phyloP scores from a whole-genome alignment of 2,329 filamentous ascomycete genomes.

The Purpureocillium takamizusanense region DNA sequence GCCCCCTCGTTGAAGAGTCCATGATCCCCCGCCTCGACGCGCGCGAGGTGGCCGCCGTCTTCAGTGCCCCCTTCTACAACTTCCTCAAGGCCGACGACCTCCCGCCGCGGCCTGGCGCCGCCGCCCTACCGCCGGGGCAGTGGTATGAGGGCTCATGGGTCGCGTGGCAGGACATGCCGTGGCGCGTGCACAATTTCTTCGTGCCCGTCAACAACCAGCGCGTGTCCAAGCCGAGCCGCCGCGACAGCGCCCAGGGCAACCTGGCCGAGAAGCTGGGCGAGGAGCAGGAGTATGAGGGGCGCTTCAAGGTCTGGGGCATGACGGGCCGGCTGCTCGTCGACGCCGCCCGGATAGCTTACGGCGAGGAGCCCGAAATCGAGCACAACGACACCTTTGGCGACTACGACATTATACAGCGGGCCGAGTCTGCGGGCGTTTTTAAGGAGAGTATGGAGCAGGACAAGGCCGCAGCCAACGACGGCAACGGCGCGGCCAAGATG shows the following conservation, averaged over 20 bases:
- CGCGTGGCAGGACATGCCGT: conserved; percentile 67
- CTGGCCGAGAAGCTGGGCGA: conserved; percentile 35
- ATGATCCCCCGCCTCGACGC: conserved; percentile 78
- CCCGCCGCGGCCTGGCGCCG: conserved; percentile 24
- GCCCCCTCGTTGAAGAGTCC: conserved; percentile 51
- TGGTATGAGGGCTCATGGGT: conserved; percentile 88
- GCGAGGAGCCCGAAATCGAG: conserved; percentile 75
- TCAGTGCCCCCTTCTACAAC: conserved; percentile 79
- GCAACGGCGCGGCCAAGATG: conserved; percentile 22
- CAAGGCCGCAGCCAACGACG: conserved; percentile 10
- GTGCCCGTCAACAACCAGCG: conserved; percentile 68
- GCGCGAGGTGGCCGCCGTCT: conserved; percentile 87
- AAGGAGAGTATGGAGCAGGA: conserved; percentile 27
- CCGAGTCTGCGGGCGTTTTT: conserved; percentile 36
- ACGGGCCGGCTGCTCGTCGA: conserved; percentile 87
- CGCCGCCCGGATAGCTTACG: conserved; percentile 76
- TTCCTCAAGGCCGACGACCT: conserved; percentile 61
- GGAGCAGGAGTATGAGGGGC: conserved; percentile 34
- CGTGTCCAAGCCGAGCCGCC: conserved; percentile 49
- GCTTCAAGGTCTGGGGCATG: conserved; percentile 91
- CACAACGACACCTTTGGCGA: conserved; percentile 47
- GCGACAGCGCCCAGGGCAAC: conserved; percentile 31
- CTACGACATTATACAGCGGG: conserved; percentile 36
- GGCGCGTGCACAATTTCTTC: conserved; percentile 86
- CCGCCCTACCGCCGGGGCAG: conserved; percentile 38